Evolutionary conservation across 371 early-diverging fungal genomes (phyloP), one percentile per base, ranked within the genome.

Genomic region (Lichtheimia ornata): DNA sequence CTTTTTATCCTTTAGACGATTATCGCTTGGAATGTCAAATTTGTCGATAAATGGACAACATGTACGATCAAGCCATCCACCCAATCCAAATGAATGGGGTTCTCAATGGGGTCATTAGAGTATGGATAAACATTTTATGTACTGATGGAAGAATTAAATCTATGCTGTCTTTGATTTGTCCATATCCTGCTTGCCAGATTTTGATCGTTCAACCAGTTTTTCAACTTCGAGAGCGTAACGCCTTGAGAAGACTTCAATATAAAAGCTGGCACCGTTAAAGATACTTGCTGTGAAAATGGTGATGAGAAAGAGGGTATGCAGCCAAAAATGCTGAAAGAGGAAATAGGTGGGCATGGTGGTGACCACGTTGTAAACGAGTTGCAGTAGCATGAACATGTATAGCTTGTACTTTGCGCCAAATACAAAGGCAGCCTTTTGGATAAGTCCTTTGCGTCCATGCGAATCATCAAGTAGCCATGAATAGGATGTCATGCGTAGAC

Each of bases 241-340:
- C 61, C 79, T 79, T 43, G 83, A 82, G 57, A 89, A 89, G 0
- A 89, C 88, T 54, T 89, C 90, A 71, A 91, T 83, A 71, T 91
- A 91, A 56, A 86, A 91, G 61, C 76, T 79, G 0, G 88, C 89
- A 0, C 89, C 91, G 47, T 89, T 89, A 82, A 84, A 89, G 5
- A 88, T 84, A 57, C 87, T 83, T 44, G 80, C 82, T 17, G 73
- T 75, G 61, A 88, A 78, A 71, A 87, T 77, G 30, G 64, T 54
- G 7, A 85, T 72, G 50, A 91, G 64, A 53, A 85, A 87, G 0
- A 64, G 52, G 5, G 88, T 82, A 63, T 91, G 83, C 18, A 86
- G 60, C 70, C 76, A 81, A 64, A 82, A 82, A 58, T 66, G 66
- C 40, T 74, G 69, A 64, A 79, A 83, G 44, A 77, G 59, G 43